phyloP scores from a whole-genome alignment of 2,329 filamentous ascomycete species.

The Nannizzia gypsea region DNA sequence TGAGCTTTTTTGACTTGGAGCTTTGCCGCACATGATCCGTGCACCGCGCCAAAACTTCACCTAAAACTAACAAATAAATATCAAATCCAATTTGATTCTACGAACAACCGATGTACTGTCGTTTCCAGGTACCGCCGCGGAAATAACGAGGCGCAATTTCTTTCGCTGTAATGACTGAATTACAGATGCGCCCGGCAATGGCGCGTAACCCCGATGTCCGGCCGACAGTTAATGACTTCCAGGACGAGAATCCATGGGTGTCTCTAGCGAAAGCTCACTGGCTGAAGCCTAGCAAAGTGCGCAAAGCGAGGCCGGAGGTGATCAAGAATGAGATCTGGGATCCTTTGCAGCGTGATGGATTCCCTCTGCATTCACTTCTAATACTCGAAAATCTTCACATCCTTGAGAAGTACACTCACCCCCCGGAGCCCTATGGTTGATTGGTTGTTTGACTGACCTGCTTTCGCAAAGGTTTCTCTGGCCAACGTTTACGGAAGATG shows the following conservation, averaged over 20 bases:
- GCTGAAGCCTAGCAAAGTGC: slow-evolving; percentile 59
- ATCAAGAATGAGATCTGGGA: slow-evolving; percentile 86
- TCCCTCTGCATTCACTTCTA: slow-evolving; percentile 64
- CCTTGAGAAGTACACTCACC: slow-evolving; percentile 55
- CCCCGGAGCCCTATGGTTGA: not conserved
- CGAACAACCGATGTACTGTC: not conserved
- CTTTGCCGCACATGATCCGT: slow-evolving; percentile 2
- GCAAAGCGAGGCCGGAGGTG: slow-evolving; percentile 67
- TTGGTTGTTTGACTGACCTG: slow-evolving; percentile 14
- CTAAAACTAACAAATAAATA: not conserved
- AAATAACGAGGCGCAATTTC: not conserved
- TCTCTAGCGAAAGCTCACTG: slow-evolving; percentile 73
- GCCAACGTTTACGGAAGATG: slow-evolving; percentile 80
- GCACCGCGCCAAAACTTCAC: not conserved
- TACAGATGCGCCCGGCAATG: slow-evolving; percentile 43
- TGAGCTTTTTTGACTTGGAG: not conserved
- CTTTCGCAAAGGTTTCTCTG: slow-evolving; percentile 56
- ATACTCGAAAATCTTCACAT: slow-evolving; percentile 83
- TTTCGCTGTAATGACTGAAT: slow-evolving; percentile 8
- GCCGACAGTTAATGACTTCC: slow-evolving; percentile 33
- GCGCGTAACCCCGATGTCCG: slow-evolving; percentile 40
- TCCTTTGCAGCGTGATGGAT: slow-evolving; percentile 67
- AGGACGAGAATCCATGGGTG: slow-evolving; percentile 39
- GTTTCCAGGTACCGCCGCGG: not conserved
- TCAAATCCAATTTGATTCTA: not conserved